phyloP scores from a whole-genome alignment of 441 rosid genomes.

The Pelargonium citronellum region DNA sequence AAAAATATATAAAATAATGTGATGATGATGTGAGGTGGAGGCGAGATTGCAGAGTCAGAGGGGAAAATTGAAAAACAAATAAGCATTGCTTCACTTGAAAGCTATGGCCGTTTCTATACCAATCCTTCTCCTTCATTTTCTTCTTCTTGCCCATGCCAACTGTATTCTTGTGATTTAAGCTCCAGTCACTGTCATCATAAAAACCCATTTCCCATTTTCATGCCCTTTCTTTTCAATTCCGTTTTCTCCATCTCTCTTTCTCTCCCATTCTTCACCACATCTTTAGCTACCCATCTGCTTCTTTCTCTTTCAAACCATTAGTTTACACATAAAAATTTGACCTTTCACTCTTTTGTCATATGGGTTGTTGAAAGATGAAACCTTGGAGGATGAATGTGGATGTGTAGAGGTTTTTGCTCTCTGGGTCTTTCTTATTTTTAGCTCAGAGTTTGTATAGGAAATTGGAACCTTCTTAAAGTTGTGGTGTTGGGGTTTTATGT shows the following conservation, averaged over 20 bases:
- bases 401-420: background rate
- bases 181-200: background rate
- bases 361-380: conserved; percentile 5
- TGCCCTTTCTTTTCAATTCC: conserved; percentile 7
- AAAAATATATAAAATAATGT: background rate
- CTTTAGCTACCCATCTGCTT: conserved; percentile 3
- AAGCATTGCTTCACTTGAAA: conserved; percentile 2
- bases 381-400: background rate
- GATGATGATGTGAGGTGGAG: background rate
- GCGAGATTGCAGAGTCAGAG: background rate
- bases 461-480: too few species aligned
- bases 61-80: conserved; percentile 2
- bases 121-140: background rate
- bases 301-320: background rate
- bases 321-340: background rate
- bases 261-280: conserved; percentile 4
- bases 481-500: background rate
- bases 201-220: conserved; percentile 6
- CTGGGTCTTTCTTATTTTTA: background rate
- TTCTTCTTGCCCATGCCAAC: conserved; percentile 2
- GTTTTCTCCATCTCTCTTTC: background rate
- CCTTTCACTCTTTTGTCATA: background rate
- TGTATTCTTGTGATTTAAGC: conserved; percentile 4
- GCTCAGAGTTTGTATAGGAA: too few species aligned
- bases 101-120: background rate